Conservation (phyloP, 2,329 filamentous ascomycete species). For the Xylariaceae sp. region DNA sequence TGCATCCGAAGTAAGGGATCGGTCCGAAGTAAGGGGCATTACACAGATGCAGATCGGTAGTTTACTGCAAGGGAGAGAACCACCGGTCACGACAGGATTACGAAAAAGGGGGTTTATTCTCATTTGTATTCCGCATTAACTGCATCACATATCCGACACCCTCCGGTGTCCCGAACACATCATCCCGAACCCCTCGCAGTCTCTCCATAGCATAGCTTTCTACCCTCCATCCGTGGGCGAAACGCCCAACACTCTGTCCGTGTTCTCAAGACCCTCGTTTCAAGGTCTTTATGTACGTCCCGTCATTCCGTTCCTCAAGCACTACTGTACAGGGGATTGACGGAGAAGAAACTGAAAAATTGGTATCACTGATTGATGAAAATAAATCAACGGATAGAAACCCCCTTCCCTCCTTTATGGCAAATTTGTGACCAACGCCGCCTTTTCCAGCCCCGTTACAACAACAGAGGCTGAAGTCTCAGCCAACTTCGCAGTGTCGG, state of each 20-base stretch:
- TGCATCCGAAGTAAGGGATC: too few species aligned
- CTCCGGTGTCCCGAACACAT: too few species aligned
- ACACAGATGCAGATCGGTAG: too few species aligned
- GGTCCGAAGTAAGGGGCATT: too few species aligned
- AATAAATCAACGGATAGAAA: constrained; percentile 10
- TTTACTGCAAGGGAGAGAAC: too few species aligned
- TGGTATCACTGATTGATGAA: constrained; percentile 13
- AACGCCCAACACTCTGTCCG: too few species aligned
- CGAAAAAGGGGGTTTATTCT: background rate
- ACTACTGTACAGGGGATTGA: constrained; percentile 12
- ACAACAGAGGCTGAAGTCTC: constrained; percentile 15
- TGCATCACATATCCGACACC: background rate
- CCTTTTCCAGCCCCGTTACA: constrained; percentile 12
- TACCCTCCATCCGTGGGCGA: too few species aligned
- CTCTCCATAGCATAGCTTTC: background rate
- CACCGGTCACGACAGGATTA: background rate
- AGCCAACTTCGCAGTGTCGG: constrained; percentile 13
- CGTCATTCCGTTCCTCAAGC: background rate
- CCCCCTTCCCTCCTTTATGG: constrained; percentile 4
- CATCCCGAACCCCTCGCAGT: too few species aligned
- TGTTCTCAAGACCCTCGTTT: too few species aligned
- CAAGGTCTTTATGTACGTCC: too few species aligned
- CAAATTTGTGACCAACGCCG: constrained; percentile 14
- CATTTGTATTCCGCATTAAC: background rate
- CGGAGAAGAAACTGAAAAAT: constrained; percentile 3